Conservation (phyloP, 2,329 filamentous ascomycete genomes). For the Aspergillus fischeri region DNA sequence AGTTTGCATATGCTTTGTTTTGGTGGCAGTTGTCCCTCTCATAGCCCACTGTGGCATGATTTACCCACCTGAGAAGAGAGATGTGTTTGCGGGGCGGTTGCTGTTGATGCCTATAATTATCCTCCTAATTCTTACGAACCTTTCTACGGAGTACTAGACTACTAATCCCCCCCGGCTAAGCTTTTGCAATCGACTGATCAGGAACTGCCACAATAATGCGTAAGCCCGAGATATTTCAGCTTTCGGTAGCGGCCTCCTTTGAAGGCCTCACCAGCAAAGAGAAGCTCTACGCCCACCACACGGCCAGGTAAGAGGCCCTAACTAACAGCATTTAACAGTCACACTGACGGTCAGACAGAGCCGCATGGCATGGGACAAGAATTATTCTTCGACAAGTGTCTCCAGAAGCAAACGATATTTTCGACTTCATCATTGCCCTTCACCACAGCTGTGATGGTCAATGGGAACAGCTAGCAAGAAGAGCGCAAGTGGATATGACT, state of each 20-base stretch:
- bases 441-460: constrained; percentile 47
- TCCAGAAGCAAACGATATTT: constrained; percentile 49
- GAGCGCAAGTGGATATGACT: constrained; percentile 36
- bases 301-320: constrained; percentile 11
- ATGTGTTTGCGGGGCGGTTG: too few relatives aligned
- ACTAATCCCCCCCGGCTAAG: too few relatives aligned
- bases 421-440: constrained; percentile 52
- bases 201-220: not conserved
- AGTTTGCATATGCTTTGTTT: too few relatives aligned
- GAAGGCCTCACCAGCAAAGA: constrained; percentile 9
- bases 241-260: constrained; percentile 13
- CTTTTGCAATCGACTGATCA: too few relatives aligned
- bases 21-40: too few relatives aligned
- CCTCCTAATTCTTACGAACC: too few relatives aligned
- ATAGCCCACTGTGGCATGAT: too few relatives aligned
- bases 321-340: constrained; percentile 6
- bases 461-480: constrained; percentile 39
- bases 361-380: constrained; percentile 39
- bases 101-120: too few relatives aligned
- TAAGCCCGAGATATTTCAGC: constrained; percentile 10
- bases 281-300: constrained; percentile 21
- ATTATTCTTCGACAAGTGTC: constrained; percentile 52
- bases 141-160: too few relatives aligned
- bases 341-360: not conserved
- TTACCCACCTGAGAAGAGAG: too few relatives aligned